phyloP scores from a whole-genome alignment of 306 rosid species.

The Medicago lupulina region DNA sequence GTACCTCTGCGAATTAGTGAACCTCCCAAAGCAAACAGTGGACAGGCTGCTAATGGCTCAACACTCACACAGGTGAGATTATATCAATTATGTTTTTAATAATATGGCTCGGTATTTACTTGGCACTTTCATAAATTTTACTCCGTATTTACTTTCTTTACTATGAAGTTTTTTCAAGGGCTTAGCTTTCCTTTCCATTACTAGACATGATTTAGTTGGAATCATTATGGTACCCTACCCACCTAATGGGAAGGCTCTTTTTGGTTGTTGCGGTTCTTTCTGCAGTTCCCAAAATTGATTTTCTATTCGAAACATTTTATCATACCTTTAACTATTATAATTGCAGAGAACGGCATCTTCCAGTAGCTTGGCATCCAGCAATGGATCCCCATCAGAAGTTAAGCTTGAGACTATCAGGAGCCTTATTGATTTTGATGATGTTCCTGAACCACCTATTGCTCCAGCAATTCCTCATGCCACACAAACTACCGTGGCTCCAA shows the following conservation, averaged over 20 bases:
- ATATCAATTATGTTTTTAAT: constrained; percentile 35
- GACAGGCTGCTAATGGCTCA: constrained; percentile 61
- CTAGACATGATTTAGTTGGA: background rate
- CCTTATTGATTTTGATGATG: constrained; percentile 93
- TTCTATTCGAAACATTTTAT: background rate
- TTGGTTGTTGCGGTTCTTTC: constrained; percentile 3
- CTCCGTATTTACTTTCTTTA: constrained; percentile 15
- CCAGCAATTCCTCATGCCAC: constrained; percentile 64
- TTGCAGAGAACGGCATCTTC: constrained; percentile 83
- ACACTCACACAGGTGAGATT: constrained; percentile 70
- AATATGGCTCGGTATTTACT: constrained; percentile 19
- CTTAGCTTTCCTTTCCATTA: background rate
- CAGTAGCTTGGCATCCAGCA: constrained; percentile 77
- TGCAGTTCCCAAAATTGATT: constrained; percentile 28
- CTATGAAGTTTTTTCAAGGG: constrained; percentile 3
- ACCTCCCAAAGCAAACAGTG: constrained; percentile 73
- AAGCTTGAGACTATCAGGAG: constrained; percentile 68
- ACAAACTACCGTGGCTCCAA: constrained; percentile 58
- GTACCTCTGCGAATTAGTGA: constrained; percentile 82
- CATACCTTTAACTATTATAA: constrained; percentile 27
- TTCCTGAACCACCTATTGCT: constrained; percentile 66
- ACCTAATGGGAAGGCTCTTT: constrained; percentile 18
- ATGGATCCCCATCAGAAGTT: constrained; percentile 66
- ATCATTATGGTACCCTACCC: background rate
- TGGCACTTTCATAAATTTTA: background rate